Base-by-base conservation (phyloP, 805 yeast genomes). In the Kazachstania martiniae region DNA sequence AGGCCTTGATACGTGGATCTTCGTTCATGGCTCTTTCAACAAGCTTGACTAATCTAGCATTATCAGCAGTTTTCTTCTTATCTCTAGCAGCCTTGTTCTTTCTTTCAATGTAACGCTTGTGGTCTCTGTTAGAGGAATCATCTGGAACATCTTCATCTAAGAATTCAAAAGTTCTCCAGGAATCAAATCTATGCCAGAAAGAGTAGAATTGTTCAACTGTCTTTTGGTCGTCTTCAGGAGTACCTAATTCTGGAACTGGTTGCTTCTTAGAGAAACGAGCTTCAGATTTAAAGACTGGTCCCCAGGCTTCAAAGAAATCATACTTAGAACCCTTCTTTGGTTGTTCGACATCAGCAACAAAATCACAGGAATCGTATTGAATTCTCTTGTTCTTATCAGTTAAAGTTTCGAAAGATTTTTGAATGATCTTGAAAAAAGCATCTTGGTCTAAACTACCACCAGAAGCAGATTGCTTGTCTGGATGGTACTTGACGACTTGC, bases 121-220 rank as follows among this genome's bases (percentile, higher is more conserved):
- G 94, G 62, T 91, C 98, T 73, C 98, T 86, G 77, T 91, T 91
- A 40, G 95, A 82, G 36, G 96, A 83, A 65, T 91, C 98, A 68
- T 91, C 98, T 48, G 98, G 98, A 53, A 87, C 95, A 58, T 91
- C 98, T 70, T 91, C 98, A 58, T 91, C 98, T 61, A 86, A 74
- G 68, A 87, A 91, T 67, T 91, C 98, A 58, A 91, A 91, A 29
- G 94, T 70, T 70, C 95, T 83, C 98, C 98, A 91, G 14, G 97
- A 89, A 64, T 91, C 95, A 46, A 87, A 83, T 61, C 80, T 78
- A 62, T 78, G 78, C 81, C 91, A 91, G 74, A 85, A 89, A 47
- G 74, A 72, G 71, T 89, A 89, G 66, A 94, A 87, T 33, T 66
- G 68, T 51, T 83, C 94, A 40, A 87, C 94, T 38, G 81, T 89